These are phyloP conservation scores for Pleurotus salmoneostramineus DNA, from an alignment of 768 basidiomycete genomes.

Conservation along the genomic window DNA sequence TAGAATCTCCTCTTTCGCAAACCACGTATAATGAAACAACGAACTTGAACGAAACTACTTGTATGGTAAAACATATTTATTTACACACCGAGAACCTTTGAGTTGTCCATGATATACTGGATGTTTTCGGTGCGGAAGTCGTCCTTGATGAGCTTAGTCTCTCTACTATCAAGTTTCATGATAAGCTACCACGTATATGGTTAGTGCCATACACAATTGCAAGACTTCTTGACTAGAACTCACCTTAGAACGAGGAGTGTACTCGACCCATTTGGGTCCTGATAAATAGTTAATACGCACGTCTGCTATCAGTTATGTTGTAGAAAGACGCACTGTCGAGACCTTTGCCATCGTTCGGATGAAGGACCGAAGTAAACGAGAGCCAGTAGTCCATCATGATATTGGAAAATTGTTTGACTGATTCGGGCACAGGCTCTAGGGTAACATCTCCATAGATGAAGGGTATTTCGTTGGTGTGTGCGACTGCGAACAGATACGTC, in stretches of 20 bases:
- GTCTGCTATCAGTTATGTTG: no score
- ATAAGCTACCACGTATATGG: neutral
- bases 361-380: slow-evolving; percentile 38
- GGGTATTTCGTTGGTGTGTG: slow-evolving; percentile 23
- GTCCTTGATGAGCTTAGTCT: neutral
- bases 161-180: neutral
- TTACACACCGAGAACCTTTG: neutral
- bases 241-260: neutral
- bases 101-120: neutral
- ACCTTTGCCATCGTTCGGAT: slow-evolving; percentile 42
- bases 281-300: neutral
- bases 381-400: slow-evolving; percentile 43
- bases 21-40: no score
- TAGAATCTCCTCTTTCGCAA: no score
- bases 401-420: slow-evolving; percentile 21
- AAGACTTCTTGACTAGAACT: neutral
- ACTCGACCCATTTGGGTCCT: neutral
- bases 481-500: slow-evolving; percentile 12
- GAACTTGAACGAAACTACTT: no score
- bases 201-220: neutral
- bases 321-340: slow-evolving; percentile 17
- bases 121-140: neutral
- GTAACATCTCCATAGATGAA: slow-evolving; percentile 20
- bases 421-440: slow-evolving; percentile 4
- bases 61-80: neutral